Evolutionary conservation across 1,139 yeast genomes (phyloP), one percentile per base, ranked within the genome.

Genomic region (Zygosaccharomyces pseudobailii): DNA sequence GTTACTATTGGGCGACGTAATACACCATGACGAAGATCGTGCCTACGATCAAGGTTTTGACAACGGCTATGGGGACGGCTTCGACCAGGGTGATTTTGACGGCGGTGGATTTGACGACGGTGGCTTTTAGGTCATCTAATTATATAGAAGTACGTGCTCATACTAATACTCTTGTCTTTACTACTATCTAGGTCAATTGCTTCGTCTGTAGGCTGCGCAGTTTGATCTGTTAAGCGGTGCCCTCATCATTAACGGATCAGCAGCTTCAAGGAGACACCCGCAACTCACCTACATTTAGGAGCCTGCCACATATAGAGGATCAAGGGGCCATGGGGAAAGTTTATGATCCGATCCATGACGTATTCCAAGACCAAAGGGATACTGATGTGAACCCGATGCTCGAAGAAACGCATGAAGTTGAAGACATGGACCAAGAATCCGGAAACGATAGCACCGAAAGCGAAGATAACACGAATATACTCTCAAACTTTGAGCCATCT

Each of bases 1-100:
- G 51, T 70, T 81, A 72, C 65, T 84, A 51, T 61, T 82, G 30
- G 78, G 75, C 8, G 52, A 59, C 36, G 61, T 63, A 17, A 40
- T 60, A 46, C 36, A 42, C n/a, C 50, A 46, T 20, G 58, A 52
- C 21, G 53, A 45, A 35, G 56, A 54, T 34, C 55, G 46, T 21
- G 60, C 49, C 30, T 43, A 36, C 39, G 56, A 43, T 24, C 47
- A 49, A 24, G 63, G 59, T 32, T 58, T 51, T 33, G 52, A 54
- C 47, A 53, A 47, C 32, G 54, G 38, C 19, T 42, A 42, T 34
- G 61, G 57, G 8, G 53, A 55, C 24, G 65, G 56, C 32, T 63
- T 53, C 43, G 58, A 53, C 40, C 62, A 56, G 19, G 65, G 61
- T 8, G 66, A 60, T 1, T 52, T 43, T 33, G 55, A 47, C 17